Conservation (phyloP, 495 filamentous ascomycete genomes). For the Xylaria telfairii region DNA sequence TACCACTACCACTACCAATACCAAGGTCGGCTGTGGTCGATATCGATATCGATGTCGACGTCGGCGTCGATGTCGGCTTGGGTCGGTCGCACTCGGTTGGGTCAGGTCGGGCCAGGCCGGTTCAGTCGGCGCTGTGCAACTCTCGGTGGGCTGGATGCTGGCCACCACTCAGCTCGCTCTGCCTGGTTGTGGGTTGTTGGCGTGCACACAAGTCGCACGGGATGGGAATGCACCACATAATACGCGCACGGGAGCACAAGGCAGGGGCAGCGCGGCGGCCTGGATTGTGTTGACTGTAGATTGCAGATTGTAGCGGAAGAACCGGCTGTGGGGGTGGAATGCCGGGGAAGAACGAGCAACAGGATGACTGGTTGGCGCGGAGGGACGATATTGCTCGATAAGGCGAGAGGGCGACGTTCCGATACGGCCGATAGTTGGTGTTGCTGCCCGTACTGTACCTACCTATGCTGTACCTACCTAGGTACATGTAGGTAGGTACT, state of each 20-base stretch:
- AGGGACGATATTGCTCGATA: slow-evolving; percentile 8
- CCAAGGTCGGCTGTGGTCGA: no score
- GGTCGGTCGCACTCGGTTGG: slow-evolving; percentile 9
- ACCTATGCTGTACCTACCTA: neutral
- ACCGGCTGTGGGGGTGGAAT: slow-evolving; percentile 19
- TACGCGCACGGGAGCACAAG: neutral
- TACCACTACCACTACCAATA: no score
- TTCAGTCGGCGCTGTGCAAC: slow-evolving; percentile 14
- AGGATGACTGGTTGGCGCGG: slow-evolving; percentile 5
- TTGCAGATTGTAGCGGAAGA: slow-evolving; percentile 8
- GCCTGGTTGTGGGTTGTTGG: neutral
- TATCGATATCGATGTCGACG: neutral
- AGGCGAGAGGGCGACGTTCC: slow-evolving; percentile 7
- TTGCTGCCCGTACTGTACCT: no score
- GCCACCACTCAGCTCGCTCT: neutral
- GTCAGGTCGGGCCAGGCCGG: neutral
- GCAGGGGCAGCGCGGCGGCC: neutral
- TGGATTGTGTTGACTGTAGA: neutral
- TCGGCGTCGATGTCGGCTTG: neutral
- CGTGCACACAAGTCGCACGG: slow-evolving; percentile 12
- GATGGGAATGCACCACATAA: slow-evolving; percentile 8
- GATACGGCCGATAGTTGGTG: slow-evolving; percentile 19
- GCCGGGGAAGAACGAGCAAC: neutral
- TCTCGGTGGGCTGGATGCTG: neutral
- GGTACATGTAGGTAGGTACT: no score